A percentile compares a stretch with the other conserved stretches of the same genome.
These are phyloP conservation scores for Oryza nivara DNA, from an alignment of 176 grass and related monocot species.

Conservation along the genomic window DNA sequence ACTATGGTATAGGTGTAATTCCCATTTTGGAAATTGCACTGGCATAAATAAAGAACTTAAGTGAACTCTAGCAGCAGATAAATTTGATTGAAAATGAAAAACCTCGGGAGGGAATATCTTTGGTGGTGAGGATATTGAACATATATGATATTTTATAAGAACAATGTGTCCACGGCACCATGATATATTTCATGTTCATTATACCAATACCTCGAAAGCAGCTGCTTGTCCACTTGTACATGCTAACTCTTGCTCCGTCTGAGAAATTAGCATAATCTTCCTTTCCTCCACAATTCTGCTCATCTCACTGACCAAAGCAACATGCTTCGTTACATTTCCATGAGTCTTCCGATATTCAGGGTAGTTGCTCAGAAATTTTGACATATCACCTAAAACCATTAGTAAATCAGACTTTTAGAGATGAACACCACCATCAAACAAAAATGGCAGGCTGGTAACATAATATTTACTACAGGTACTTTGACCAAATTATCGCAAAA, in stretches of 20 bases:
- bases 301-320: constrained; percentile 93
- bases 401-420: constrained; percentile 10
- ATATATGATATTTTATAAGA: constrained; percentile 15
- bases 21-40: neutral
- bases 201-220: constrained; percentile 82
- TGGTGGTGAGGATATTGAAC: neutral
- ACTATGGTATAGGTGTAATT: neutral
- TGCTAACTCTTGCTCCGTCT: constrained; percentile 96
- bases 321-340: constrained; percentile 98
- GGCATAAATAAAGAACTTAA: constrained; percentile 16
- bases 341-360: constrained; percentile 93
- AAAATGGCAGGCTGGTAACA: constrained; percentile 7
- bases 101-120: neutral
- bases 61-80: neutral
- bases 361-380: constrained; percentile 91
- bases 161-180: neutral
- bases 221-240: constrained; percentile 94
- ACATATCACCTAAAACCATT: constrained; percentile 81
- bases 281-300: constrained; percentile 96
- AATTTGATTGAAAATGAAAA: constrained; percentile 3
- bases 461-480: neutral
- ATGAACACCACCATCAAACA: constrained; percentile 6
- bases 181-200: neutral
- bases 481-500: too few relatives aligned
- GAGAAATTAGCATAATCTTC: constrained; percentile 92